phyloP scores from a whole-genome alignment of 768 basidiomycete species.

The Kwoniella shandongensis region DNA sequence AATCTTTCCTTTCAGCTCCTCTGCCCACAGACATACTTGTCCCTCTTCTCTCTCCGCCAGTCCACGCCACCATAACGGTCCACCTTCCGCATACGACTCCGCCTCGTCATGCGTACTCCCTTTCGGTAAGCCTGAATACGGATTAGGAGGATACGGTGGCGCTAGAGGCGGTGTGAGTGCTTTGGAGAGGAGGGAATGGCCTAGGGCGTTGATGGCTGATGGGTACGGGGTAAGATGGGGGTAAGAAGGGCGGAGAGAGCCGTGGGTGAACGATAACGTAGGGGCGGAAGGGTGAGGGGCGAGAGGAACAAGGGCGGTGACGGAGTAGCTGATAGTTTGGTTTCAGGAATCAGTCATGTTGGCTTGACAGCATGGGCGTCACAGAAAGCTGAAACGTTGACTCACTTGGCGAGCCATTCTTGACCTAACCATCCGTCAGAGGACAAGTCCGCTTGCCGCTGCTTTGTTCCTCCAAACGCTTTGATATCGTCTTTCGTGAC shows the following conservation, averaged over 20 bases:
- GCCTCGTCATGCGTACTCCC: slow-evolving; percentile 67
- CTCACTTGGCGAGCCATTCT: slow-evolving; percentile 73
- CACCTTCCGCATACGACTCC: slow-evolving; percentile 70
- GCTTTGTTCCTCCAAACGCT: slow-evolving; percentile 71
- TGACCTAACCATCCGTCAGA: slow-evolving; percentile 70
- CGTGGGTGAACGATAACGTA: slow-evolving; percentile 83
- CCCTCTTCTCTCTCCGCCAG: slow-evolving; percentile 72
- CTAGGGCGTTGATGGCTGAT: slow-evolving; percentile 73
- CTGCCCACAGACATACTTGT: slow-evolving; percentile 68
- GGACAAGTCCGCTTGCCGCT: slow-evolving; percentile 71
- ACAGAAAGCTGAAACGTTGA: background rate
- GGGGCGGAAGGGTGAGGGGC: slow-evolving; percentile 53
- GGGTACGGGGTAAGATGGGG: slow-evolving; percentile 75
- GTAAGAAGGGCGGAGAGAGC: slow-evolving; percentile 76
- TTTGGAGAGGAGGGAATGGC: slow-evolving; percentile 67
- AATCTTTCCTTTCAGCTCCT: slow-evolving; percentile 67
- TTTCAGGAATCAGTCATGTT: too few species aligned
- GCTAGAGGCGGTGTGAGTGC: slow-evolving; percentile 71
- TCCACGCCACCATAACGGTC: slow-evolving; percentile 92
- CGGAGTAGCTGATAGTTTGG: slow-evolving; percentile 50
- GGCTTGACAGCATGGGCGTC: background rate
- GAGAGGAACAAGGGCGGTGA: slow-evolving; percentile 57
- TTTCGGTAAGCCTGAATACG: slow-evolving; percentile 64
- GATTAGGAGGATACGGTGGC: slow-evolving; percentile 74
- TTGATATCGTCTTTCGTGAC: slow-evolving; percentile 77